Conservation (phyloP, 2,329 filamentous ascomycete genomes). For the Aspergillus pseudonomiae region DNA sequence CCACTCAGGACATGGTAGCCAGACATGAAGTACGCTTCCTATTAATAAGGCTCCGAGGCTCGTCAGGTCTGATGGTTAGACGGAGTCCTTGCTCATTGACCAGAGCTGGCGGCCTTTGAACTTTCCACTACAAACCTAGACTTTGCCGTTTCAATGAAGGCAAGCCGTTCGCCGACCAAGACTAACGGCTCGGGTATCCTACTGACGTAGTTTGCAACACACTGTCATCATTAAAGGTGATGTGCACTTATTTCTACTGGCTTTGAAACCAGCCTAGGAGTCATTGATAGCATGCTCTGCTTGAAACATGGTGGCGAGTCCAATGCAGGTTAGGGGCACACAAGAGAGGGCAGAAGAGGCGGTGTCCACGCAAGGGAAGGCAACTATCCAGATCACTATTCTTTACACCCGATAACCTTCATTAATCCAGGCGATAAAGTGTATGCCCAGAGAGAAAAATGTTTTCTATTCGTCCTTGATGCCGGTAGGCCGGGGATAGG, state of each 20-base stretch:
- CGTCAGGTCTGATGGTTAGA: neutral
- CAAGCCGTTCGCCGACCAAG: neutral
- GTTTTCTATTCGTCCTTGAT: neutral
- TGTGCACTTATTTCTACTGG: neutral
- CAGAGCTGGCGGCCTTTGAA: neutral
- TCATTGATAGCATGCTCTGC: neutral
- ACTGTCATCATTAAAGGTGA: neutral
- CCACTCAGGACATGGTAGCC: neutral
- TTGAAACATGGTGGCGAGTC: neutral
- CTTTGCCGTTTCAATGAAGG: neutral
- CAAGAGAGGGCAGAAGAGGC: neutral
- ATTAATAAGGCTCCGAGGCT: neutral
- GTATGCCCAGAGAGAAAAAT: neutral
- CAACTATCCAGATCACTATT: neutral
- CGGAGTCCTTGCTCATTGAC: neutral
- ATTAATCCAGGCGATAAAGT: neutral
- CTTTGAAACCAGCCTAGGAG: neutral
- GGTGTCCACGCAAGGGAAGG: slow-evolving; percentile 6
- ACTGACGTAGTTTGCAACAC: neutral
- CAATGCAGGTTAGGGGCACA: neutral
- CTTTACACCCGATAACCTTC: neutral
- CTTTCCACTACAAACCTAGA: neutral
- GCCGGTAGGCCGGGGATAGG: neutral
- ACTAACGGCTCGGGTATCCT: no score
- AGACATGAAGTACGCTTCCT: neutral